Evolutionary conservation across 768 basidiomycete genomes (phyloP).

Genomic region (Agrocybe pediades): DNA sequence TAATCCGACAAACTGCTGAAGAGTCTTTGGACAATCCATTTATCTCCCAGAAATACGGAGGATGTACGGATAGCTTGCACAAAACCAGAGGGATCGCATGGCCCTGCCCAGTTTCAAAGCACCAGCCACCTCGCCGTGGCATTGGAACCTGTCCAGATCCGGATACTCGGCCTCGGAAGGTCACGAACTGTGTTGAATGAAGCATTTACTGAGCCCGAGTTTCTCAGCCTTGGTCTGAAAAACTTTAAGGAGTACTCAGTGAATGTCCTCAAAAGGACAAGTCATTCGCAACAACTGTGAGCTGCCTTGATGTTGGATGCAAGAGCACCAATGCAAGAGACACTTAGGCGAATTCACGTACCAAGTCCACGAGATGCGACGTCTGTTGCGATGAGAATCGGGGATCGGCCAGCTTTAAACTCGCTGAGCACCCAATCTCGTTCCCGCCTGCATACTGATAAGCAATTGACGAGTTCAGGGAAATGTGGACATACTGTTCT

Average conservation of each 20-base stretch:
- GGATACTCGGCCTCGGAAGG: constrained; percentile 34
- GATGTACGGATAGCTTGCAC: constrained; percentile 33
- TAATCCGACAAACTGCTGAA: constrained; percentile 46
- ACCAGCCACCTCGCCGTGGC: constrained; percentile 33
- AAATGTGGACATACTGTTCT: constrained; percentile 72
- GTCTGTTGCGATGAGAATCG: constrained; percentile 98
- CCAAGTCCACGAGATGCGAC: constrained; percentile 99
- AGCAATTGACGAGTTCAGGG: not conserved
- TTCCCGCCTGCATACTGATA: constrained; percentile 64
- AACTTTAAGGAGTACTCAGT: constrained; percentile 20
- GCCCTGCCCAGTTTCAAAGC: constrained; percentile 31
- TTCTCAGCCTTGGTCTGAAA: constrained; percentile 22
- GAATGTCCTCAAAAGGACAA: constrained; percentile 22
- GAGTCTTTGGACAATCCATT: constrained; percentile 38
- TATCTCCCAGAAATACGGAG: constrained; percentile 31
- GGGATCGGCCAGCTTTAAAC: constrained; percentile 97
- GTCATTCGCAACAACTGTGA: constrained; percentile 19
- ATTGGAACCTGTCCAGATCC: constrained; percentile 42
- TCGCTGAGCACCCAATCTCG: constrained; percentile 99
- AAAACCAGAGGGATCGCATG: constrained; percentile 37
- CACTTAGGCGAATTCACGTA: constrained; percentile 59
- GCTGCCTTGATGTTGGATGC: constrained; percentile 25
- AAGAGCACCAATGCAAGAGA: constrained; percentile 27
- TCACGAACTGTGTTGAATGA: constrained; percentile 23
- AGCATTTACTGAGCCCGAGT: constrained; percentile 17